A percentile compares a stretch with the other conserved stretches of the same genome.
Conservation (phyloP, 495 filamentous ascomycete genomes). For the Annulohypoxylon moriforme region DNA sequence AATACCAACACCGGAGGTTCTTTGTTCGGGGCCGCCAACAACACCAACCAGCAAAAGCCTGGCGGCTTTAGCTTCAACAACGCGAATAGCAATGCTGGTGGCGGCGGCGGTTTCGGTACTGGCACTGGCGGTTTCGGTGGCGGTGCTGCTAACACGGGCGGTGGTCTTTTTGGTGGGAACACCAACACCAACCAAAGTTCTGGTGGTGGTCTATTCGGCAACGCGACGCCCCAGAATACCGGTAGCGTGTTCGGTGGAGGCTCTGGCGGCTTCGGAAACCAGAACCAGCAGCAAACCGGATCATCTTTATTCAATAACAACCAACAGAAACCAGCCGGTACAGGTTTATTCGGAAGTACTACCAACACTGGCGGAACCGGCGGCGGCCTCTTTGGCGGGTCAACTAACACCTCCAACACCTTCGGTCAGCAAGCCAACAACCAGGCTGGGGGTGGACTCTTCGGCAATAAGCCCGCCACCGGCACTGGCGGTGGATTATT, state of each 20-base stretch:
- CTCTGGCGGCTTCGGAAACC: constrained; percentile 48
- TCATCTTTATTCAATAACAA: constrained; percentile 70
- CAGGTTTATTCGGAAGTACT: constrained; percentile 55
- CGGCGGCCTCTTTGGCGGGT: constrained; percentile 58
- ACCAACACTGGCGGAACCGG: constrained; percentile 54
- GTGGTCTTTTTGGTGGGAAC: constrained; percentile 48
- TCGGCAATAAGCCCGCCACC: constrained; percentile 66
- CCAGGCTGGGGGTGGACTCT: constrained; percentile 67
- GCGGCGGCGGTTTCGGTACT: constrained; percentile 60
- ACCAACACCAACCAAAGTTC: constrained; percentile 55
- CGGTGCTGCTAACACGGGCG: constrained; percentile 35
- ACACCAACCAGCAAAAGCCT: constrained; percentile 36
- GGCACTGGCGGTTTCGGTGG: constrained; percentile 46
- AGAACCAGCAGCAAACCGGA: constrained; percentile 66
- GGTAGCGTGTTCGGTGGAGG: constrained; percentile 37
- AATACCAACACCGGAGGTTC: constrained; percentile 42
- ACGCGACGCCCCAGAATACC: constrained; percentile 56
- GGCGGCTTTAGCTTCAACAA: constrained; percentile 52
- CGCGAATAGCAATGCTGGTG: constrained; percentile 38
- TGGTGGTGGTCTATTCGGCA: constrained; percentile 60
- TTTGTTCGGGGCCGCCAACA: constrained; percentile 46
- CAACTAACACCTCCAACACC: constrained; percentile 44
- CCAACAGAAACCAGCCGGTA: constrained; percentile 50
- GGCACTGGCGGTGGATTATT: constrained; percentile 59
- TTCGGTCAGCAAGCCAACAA: constrained; percentile 46